phyloP scores from a whole-genome alignment of 2,329 filamentous ascomycete genomes.

The Cylindrodendrum hubeiense region DNA sequence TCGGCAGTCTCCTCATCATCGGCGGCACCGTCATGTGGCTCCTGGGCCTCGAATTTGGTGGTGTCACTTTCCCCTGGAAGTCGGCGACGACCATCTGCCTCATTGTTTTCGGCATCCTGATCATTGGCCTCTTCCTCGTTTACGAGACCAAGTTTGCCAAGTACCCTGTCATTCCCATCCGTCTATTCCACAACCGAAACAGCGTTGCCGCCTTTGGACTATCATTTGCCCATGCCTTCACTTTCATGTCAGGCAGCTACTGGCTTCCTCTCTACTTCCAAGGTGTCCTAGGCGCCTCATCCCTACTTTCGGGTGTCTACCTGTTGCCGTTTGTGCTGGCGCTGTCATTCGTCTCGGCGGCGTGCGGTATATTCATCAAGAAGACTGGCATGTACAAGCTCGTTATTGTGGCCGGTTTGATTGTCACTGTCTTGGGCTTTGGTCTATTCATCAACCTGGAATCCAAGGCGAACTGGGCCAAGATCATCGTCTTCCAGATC shows the following conservation, averaged over 20 bases:
- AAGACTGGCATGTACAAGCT: constrained; percentile 75
- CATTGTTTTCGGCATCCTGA: constrained; percentile 77
- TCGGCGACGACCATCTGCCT: constrained; percentile 83
- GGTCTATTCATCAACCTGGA: constrained; percentile 74
- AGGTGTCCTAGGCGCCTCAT: constrained; percentile 74
- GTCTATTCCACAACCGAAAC: constrained; percentile 74
- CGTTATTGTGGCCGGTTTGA: constrained; percentile 70
- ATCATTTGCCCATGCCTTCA: constrained; percentile 79
- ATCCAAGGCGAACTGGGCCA: constrained; percentile 64
- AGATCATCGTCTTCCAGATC: constrained; percentile 72
- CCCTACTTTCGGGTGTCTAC: constrained; percentile 81
- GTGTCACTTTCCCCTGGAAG: constrained; percentile 79
- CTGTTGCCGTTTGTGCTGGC: constrained; percentile 78
- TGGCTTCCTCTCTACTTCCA: constrained; percentile 91
- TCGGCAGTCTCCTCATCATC: constrained; percentile 70
- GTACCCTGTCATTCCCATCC: constrained; percentile 83
- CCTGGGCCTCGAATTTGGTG: constrained; percentile 87
- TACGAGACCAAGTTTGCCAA: constrained; percentile 80
- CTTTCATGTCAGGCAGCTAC: constrained; percentile 83
- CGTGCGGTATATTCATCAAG: constrained; percentile 68
- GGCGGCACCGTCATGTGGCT: constrained; percentile 88
- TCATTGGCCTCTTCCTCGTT: constrained; percentile 74
- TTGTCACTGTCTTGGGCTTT: constrained; percentile 72
- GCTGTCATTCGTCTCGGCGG: constrained; percentile 72
- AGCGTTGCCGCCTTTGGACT: constrained; percentile 75